Evolutionary conservation across 352 stramenopile species (phyloP).

Genomic region (Phytophthora rubi): DNA sequence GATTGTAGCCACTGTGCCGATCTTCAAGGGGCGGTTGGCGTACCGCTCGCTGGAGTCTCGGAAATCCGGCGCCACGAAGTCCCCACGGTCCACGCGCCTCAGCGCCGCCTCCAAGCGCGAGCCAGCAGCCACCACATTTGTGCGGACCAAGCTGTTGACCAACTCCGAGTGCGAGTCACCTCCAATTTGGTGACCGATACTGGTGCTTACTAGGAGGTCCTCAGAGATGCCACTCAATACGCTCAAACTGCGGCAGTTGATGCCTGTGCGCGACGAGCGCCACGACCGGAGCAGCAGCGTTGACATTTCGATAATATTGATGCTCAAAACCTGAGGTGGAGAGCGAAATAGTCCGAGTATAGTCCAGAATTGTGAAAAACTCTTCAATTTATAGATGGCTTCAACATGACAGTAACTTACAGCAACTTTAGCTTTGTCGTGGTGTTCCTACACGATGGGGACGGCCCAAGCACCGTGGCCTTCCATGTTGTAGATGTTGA

Average conservation of each 20-base stretch:
- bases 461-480: conserved; percentile 76
- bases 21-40: conserved; percentile 78
- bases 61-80: conserved; percentile 56
- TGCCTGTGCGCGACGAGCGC: conserved; percentile 5
- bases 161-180: conserved; percentile 68
- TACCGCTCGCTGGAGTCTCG: conserved; percentile 51
- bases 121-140: conserved; percentile 61
- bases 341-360: conserved; percentile 16
- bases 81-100: conserved; percentile 64
- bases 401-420: conserved; percentile 7
- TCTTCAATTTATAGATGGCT: conserved; percentile 12
- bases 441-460: conserved; percentile 51
- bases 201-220: conserved; percentile 83
- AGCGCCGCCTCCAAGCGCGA: conserved; percentile 73
- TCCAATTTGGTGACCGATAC: conserved; percentile 84
- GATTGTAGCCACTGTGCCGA: conserved; percentile 82
- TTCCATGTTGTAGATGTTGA: conserved; percentile 86
- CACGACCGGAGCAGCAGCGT: conserved; percentile 11
- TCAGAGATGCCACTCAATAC: conserved; percentile 80
- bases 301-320: conserved; percentile 9
- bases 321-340: conserved; percentile 24
- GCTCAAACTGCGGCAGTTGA: conserved; percentile 47
- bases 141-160: conserved; percentile 81
- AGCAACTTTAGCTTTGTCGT: not conserved
- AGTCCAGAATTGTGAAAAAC: conserved; percentile 19